Base-by-base conservation (phyloP, 495 filamentous ascomycete genomes). In the Tuber brumale region DNA sequence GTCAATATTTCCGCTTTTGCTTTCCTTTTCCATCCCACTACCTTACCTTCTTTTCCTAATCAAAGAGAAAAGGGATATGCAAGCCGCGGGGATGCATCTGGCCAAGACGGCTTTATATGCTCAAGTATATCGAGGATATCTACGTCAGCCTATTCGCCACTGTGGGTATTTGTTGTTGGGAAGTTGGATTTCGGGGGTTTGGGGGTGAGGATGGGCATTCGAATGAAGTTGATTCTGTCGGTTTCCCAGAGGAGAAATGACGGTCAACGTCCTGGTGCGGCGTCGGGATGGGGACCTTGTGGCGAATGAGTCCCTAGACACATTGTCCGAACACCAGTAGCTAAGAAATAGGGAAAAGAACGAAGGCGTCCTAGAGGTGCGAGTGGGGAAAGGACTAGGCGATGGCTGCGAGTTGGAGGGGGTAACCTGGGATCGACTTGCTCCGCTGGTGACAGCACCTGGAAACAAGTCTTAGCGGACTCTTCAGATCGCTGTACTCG, bases 121-220 rank as follows among this genome's bases (percentile, higher is more conserved):
- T n/a, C n/a, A n/a, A n/a, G n/a, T n/a, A 39, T 39, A 39, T 39
- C 57, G 12, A 61, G 57, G 57, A n/a, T 27, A 10, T 27, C 57
- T n/a, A 27, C 57, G 57, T 61, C 57, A 61, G 57, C 57, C 57
- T 16, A 39, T 61, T 61, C 57, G 57, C 57, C 57, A 61, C 57
- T 16, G 10, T 12, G 27, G 12, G n/a, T 27, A 10, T 31, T 31
- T 12, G n/a, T 61, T 31, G n/a, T 16, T 31, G 27, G n/a, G 27
- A 18, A 61, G 57, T 31, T 31, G 57, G n/a, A 31, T 31, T 61
- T 61, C 10, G 57, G 57, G n/a, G 12, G n/a, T 57, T 61, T 61
- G n/a, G n/a, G 16, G 57, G n/a, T n/a, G 46, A 46, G 18, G 46
- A 14, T 27, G 23, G 51, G 51, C 51, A 27, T 27, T 27, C 51